Base-by-base conservation (phyloP, 2,329 filamentous ascomycete genomes). In the Fusarium albidum region DNA sequence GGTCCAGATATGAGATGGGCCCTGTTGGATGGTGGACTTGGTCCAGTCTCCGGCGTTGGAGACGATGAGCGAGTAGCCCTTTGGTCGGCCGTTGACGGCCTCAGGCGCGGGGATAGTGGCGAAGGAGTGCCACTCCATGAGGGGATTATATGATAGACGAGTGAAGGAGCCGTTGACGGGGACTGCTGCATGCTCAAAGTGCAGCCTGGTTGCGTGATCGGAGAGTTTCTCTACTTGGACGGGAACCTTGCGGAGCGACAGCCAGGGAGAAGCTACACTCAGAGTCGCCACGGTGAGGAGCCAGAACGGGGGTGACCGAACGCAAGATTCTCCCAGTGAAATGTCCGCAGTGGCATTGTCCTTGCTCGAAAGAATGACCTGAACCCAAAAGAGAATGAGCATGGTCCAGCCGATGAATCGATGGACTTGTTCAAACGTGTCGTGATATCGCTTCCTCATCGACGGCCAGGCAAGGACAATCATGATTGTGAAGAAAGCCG, bases 41-140 rank as follows among this genome's bases (percentile, higher is more conserved):
- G 89, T 92, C 89, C 89, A 92, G 74, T 92, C 88, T 10, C 89
- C 89, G 2, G 88, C 88, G 61, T 87, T 88, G 33, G 87, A 90
- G 26, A 92, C 80, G 35, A 92, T 75, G 21, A 89, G 78, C 0
- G 87, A 90, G 72, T 88, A 91, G 7, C 83, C 86, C 10, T 64
- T 54, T 43, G 59, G 43, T 38, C 66, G 12, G 47, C 56, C 45
- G 57, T 61, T 38, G 42, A 53, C 25, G 15, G 68, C 46, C 46
- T 75, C 69, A 2, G 82, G 79, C 53, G 85, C 81, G 1, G 88
- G 86, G 54, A 92, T 89, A 1, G 87, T 87, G 40, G 89, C 90
- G 67, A 92, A 92, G 1, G 86, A 83, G 71, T 92, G 90, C 80
- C 88, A 91, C 72, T 93, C 89, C 11, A 80, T 75, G 13, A 91